A percentile compares a stretch with the other conserved stretches of the same genome.
Conservation (phyloP, 257 asterid genomes). For the Petunia axillaris region DNA sequence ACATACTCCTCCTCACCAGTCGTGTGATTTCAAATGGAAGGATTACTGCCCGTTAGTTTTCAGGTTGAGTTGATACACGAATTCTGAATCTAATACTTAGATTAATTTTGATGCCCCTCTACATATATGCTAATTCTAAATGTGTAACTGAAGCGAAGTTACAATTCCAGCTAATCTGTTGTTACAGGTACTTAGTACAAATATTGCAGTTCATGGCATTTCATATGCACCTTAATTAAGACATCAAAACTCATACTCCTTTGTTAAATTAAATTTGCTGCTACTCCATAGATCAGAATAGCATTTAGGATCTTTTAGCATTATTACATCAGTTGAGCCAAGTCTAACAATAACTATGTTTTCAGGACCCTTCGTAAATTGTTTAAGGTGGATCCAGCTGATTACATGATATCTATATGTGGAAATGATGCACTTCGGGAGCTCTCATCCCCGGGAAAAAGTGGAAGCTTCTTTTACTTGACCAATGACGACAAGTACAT, state of each 20-base stretch:
- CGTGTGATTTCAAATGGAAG: slow-evolving; percentile 90
- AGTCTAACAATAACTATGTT: slow-evolving; percentile 21
- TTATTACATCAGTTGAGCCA: not conserved
- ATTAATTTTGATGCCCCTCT: not conserved
- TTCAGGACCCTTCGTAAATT: slow-evolving; percentile 81
- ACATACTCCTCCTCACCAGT: slow-evolving; percentile 90
- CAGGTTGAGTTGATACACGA: slow-evolving; percentile 57
- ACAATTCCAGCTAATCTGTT: not conserved
- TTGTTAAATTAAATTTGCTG: not conserved
- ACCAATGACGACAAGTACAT: slow-evolving; percentile 89
- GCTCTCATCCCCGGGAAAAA: slow-evolving; percentile 97
- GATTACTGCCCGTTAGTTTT: slow-evolving; percentile 91
- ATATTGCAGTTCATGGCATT: not conserved
- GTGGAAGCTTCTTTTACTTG: slow-evolving; percentile 94
- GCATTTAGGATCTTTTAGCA: slow-evolving; percentile 17
- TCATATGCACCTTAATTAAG: not conserved
- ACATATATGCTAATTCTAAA: not conserved
- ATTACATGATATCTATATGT: slow-evolving; percentile 94
- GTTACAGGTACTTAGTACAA: not conserved
- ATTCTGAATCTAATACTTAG: too few species aligned
- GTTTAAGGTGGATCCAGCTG: slow-evolving; percentile 93
- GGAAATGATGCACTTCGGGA: slow-evolving; percentile 93
- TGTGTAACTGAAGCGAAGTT: not conserved
- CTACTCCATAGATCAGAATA: not conserved
- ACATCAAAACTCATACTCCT: not conserved